Evolutionary conservation across 768 basidiomycete species (phyloP).

Genomic region (Vararia minispora): DNA sequence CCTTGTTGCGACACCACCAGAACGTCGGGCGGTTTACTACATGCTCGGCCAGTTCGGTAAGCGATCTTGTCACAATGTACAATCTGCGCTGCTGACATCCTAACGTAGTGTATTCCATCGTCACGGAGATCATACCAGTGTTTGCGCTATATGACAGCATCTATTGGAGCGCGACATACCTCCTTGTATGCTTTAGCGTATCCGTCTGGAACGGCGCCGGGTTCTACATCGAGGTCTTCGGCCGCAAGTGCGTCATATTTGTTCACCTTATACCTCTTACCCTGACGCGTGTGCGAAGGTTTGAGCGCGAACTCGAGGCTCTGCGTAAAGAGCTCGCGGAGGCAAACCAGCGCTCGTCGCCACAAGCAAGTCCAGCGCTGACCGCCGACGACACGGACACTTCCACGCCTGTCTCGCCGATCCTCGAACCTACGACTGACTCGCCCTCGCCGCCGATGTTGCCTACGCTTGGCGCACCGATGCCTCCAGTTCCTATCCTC

Average conservation of each 20-base stretch:
- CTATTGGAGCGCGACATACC: constrained; percentile 62
- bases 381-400: too few relatives aligned
- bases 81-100: neutral
- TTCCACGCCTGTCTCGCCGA: constrained; percentile 12
- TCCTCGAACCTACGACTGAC: neutral
- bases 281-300: constrained; percentile 32
- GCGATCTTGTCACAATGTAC: constrained; percentile 15
- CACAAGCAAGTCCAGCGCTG: too few relatives aligned
- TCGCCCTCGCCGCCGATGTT: too few relatives aligned
- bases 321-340: constrained; percentile 83
- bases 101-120: constrained; percentile 58
- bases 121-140: constrained; percentile 80
- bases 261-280: neutral
- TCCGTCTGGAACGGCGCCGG: constrained; percentile 93
- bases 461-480: too few relatives aligned
- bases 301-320: constrained; percentile 83
- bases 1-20: constrained; percentile 45
- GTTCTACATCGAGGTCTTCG: constrained; percentile 95
- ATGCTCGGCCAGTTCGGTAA: constrained; percentile 73
- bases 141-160: constrained; percentile 72
- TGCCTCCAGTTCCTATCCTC: too few relatives aligned
- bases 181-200: constrained; percentile 69
- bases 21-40: constrained; percentile 59
- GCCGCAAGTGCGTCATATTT: constrained; percentile 64
- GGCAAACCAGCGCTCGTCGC: too few relatives aligned